Evolutionary conservation across 352 stramenopile species (phyloP).

Genomic region (Phytopythium vexans): DNA sequence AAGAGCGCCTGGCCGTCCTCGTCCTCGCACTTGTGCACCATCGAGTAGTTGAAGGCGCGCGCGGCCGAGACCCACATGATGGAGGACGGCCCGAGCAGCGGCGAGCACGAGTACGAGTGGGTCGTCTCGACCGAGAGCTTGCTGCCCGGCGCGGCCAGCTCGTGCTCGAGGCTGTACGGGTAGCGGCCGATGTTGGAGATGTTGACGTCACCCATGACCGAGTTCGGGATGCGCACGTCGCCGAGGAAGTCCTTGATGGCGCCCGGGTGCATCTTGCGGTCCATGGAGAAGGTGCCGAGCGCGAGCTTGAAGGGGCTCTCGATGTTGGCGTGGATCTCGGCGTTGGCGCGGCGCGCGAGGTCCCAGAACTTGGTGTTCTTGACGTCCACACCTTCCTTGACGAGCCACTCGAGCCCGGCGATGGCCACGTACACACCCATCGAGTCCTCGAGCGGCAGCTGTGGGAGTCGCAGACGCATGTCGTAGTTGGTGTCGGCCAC

Average conservation of each 20-base stretch:
- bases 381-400: conserved; percentile 16
- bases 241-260: conserved; percentile 10
- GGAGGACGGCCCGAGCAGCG: not conserved
- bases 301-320: conserved; percentile 10
- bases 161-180: conserved; percentile 20
- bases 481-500: conserved; percentile 30
- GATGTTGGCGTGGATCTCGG: conserved; percentile 18
- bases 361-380: conserved; percentile 36
- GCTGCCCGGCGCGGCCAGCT: conserved; percentile 16
- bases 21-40: conserved; percentile 29
- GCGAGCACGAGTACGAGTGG: conserved; percentile 23
- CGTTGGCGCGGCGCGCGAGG: conserved; percentile 32
- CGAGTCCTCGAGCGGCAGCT: conserved; percentile 10
- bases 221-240: conserved; percentile 23
- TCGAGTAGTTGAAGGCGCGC: conserved; percentile 22
- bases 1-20: conserved; percentile 12
- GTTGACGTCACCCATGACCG: conserved; percentile 42
- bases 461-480: conserved; percentile 35
- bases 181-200: conserved; percentile 41
- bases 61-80: conserved; percentile 22
- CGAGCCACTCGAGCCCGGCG: conserved; percentile 12
- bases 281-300: conserved; percentile 10
- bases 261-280: conserved; percentile 11
- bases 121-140: conserved; percentile 16
- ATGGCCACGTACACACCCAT: conserved; percentile 32